phyloP scores from a whole-genome alignment of 345 rosid genomes.

The Kernera saxatilis region DNA sequence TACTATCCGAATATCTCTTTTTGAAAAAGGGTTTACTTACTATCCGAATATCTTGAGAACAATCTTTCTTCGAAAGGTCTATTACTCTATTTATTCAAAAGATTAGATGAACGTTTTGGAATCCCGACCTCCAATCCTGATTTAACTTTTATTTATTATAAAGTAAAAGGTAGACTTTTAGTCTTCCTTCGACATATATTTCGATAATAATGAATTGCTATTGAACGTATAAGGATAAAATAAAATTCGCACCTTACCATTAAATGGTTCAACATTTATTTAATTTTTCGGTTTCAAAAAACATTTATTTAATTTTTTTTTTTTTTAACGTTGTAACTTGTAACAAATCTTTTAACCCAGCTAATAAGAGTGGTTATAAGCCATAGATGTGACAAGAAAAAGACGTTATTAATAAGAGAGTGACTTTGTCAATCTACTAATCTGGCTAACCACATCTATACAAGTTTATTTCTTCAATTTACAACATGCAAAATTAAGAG shows the following conservation, averaged over 20 bases:
- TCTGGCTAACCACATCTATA: conserved; percentile 2
- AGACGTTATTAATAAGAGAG: neutral
- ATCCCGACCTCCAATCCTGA: neutral
- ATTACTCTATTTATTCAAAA: too few relatives aligned
- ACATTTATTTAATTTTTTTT: too few relatives aligned
- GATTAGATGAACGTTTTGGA: neutral
- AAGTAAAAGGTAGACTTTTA: neutral
- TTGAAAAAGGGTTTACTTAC: too few relatives aligned
- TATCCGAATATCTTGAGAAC: too few relatives aligned
- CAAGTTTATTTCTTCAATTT: conserved; percentile 22
- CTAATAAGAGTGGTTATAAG: neutral
- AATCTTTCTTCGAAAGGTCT: too few relatives aligned
- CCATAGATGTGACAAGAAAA: neutral
- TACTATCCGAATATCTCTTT: neutral
- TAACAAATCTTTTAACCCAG: neutral
- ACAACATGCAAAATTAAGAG: conserved; percentile 23
- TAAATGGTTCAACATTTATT: neutral
- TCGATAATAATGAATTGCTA: neutral
- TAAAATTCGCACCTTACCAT: neutral
- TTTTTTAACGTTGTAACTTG: too few relatives aligned
- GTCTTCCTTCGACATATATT: neutral
- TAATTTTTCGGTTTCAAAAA: too few relatives aligned
- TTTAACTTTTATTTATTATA: too few relatives aligned
- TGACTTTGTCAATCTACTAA: neutral
- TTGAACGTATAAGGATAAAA: neutral